Conservation (phyloP, 1,139 yeast genomes). For the Chernovozyma sophiae-reginae region DNA sequence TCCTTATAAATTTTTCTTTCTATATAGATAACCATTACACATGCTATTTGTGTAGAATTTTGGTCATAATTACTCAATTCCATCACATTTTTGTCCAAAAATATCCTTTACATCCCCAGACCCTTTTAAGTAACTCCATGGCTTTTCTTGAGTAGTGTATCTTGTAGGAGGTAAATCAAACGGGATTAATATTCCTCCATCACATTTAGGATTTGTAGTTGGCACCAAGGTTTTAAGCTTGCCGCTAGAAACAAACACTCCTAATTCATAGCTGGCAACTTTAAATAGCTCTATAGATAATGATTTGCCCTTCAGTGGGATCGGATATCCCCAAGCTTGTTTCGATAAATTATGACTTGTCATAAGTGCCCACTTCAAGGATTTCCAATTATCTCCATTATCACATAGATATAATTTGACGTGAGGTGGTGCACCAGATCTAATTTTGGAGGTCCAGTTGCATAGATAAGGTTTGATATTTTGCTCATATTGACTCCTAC, state of each 20-base stretch:
- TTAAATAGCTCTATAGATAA: slow-evolving; percentile 17
- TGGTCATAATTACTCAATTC: background rate
- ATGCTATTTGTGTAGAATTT: no score
- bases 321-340: slow-evolving; percentile 67
- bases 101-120: slow-evolving; percentile 1
- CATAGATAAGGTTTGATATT: slow-evolving; percentile 32
- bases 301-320: slow-evolving; percentile 6
- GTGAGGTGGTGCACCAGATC: slow-evolving; percentile 38
- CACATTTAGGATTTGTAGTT: slow-evolving; percentile 20
- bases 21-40: no score
- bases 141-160: slow-evolving; percentile 38
- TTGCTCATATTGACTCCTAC: slow-evolving; percentile 27
- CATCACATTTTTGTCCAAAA: slow-evolving; percentile 2
- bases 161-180: slow-evolving; percentile 46
- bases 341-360: slow-evolving; percentile 65
- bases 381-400: slow-evolving; percentile 45
- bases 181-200: slow-evolving; percentile 35
- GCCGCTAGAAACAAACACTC: slow-evolving; percentile 41
- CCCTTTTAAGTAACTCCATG: slow-evolving; percentile 33
- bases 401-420: slow-evolving; percentile 38
- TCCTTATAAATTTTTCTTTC: no score
- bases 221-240: slow-evolving; percentile 27
- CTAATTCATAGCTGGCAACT: slow-evolving; percentile 51
- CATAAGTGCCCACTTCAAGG: slow-evolving; percentile 58
- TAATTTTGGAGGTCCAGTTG: slow-evolving; percentile 22